Evolutionary conservation across 805 yeast species (phyloP), one percentile per base, ranked within the genome.

Genomic region (Nakazawaea ernobii): DNA sequence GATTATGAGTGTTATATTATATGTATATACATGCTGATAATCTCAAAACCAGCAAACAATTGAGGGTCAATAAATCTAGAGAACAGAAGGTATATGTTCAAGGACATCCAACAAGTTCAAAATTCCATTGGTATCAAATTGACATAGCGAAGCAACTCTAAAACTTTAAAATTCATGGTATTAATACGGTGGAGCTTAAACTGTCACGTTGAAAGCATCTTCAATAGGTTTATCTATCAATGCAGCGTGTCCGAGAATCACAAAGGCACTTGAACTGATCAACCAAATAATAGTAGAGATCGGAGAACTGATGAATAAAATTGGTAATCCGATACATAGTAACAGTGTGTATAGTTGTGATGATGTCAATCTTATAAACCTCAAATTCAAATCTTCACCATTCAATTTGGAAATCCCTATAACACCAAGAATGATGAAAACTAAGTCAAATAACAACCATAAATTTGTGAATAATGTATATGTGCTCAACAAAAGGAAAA

Each of bases 221-320:
- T 94, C 98, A 51, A 91, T 83, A 17, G 99, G 99, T 69, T 92
- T 94, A 62, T 94, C 98, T 79, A 94, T 74, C 53, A 92, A 71
- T 3, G 91, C 73, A 40, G 97, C 99, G 66, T 94, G 99, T 3
- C 89, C 76, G 41, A 90, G 69, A 36, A 92, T 86, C 33, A 85
- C 65, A 42, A 84, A 84, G 27, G 84, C 84, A 35, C 94, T 83
- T 13, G 95, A 86, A 56, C 96, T 94, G 56, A 86, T 76, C 56
- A 92, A 77, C 98, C 98, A 94, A 72, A 94, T 74, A 65, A 94
- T 65, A 4, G 97, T 86, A 45, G 92, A 78, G 53, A 94, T 65
- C 48, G 71, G 71, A 20, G 70, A 66, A 15, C 70, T 69, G 35
- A 65, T 46, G 48, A 67, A 61, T 11, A 62, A 47, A 15, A 63